phyloP scores from a whole-genome alignment of 176 grass and related monocot species.

The Aegilops longissima region DNA sequence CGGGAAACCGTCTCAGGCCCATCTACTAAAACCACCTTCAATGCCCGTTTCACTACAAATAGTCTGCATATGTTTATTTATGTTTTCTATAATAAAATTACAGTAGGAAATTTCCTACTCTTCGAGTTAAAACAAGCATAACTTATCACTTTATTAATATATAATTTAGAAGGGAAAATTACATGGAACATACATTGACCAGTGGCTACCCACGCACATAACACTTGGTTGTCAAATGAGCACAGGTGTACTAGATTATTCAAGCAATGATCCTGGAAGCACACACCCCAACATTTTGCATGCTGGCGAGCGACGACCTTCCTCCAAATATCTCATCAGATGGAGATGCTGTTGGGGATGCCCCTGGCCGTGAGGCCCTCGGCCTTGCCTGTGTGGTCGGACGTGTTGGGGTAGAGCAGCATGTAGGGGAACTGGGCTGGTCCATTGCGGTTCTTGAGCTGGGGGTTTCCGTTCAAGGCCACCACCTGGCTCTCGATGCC shows the following conservation, averaged over 20 bases:
- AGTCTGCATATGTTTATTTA: too few relatives aligned
- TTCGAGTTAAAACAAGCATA: background rate
- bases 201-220: background rate
- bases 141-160: background rate
- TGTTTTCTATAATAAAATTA: too few relatives aligned
- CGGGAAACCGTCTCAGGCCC: too few relatives aligned
- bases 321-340: slow-evolving; percentile 7
- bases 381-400: slow-evolving; percentile 1
- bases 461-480: slow-evolving; percentile 8
- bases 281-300: background rate
- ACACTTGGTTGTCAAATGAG: background rate
- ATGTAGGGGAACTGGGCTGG: slow-evolving; percentile 39
- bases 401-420: slow-evolving; percentile 54
- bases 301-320: background rate
- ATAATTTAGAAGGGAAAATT: background rate
- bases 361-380: slow-evolving; percentile 34
- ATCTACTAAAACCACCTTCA: too few relatives aligned
- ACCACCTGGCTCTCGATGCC: slow-evolving; percentile 23
- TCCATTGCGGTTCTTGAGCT: slow-evolving; percentile 39
- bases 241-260: background rate
- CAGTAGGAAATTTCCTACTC: too few relatives aligned
- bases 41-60: too few relatives aligned
- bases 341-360: slow-evolving; percentile 54
- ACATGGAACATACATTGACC: background rate
- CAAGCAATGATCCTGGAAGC: background rate